A percentile compares a stretch with the other conserved stretches of the same genome.
Evolutionary conservation across 176 grass and related monocot species (phyloP).

Genomic region (Tillandsia leiboldiana): DNA sequence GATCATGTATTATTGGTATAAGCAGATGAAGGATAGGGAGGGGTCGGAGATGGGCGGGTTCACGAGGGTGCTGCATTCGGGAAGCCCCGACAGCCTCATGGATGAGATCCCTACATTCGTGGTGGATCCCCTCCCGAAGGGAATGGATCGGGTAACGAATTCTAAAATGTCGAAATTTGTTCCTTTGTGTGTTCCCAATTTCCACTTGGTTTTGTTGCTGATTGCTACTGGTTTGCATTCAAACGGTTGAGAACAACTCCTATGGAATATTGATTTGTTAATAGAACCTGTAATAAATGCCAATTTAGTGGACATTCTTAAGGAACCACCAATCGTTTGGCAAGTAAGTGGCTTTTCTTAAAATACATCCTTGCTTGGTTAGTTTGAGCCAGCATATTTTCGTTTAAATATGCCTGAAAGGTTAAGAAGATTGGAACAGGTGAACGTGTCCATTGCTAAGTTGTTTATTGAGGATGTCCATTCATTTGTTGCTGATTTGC

Average conservation of each 20-base stretch:
- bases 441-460: too few relatives aligned
- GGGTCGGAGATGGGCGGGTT: constrained; percentile 94
- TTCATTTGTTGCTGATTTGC: too few relatives aligned
- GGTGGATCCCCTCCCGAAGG: constrained; percentile 72
- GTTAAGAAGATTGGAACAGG: too few relatives aligned
- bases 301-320: background rate
- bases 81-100: constrained; percentile 68
- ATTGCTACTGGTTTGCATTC: background rate
- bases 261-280: background rate
- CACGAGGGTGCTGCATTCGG: constrained; percentile 87
- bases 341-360: background rate
- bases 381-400: background rate
- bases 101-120: constrained; percentile 87
- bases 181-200: background rate
- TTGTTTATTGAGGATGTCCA: too few relatives aligned
- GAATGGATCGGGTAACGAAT: constrained; percentile 49
- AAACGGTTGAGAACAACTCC: background rate
- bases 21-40: constrained; percentile 44
- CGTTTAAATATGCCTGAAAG: too few relatives aligned
- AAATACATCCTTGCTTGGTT: background rate
- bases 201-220: background rate
- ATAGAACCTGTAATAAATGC: background rate
- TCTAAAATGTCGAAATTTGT: constrained; percentile 2
- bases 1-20: constrained; percentile 97
- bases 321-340: background rate